Conservation (phyloP, 495 filamentous ascomycete species). For the Diplogelasinospora grovesii region DNA sequence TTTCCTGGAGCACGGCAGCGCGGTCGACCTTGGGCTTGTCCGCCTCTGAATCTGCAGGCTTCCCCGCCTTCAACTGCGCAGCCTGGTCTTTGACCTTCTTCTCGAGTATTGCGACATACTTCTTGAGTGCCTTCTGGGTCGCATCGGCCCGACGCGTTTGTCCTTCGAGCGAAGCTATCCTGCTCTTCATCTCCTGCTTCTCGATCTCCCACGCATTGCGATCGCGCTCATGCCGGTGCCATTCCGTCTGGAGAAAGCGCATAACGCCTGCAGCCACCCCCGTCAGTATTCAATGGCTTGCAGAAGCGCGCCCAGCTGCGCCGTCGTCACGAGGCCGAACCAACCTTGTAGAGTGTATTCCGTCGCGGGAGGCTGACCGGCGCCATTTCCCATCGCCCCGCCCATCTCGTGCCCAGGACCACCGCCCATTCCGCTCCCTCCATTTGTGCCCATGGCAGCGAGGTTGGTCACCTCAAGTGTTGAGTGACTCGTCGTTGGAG, state of each 20-base stretch:
- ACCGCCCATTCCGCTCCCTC: constrained; percentile 51
- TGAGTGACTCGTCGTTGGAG: constrained; percentile 2
- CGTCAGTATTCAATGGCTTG: constrained; percentile 9
- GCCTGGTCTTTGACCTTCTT: constrained; percentile 74
- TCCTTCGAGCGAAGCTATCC: constrained; percentile 93
- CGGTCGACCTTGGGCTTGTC: constrained; percentile 39
- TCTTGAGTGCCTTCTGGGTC: constrained; percentile 77
- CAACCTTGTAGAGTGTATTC: constrained; percentile 96
- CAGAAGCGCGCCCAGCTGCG: not conserved
- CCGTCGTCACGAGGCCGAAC: constrained; percentile 11
- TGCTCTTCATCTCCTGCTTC: constrained; percentile 96
- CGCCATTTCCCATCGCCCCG: constrained; percentile 35
- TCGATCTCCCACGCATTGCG: constrained; percentile 99
- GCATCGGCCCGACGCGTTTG: constrained; percentile 77
- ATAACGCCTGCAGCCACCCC: constrained; percentile 67
- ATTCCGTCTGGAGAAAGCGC: constrained; percentile 98
- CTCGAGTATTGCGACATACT: constrained; percentile 87
- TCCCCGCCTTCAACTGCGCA: constrained; percentile 34
- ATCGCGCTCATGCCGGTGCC: constrained; percentile 96
- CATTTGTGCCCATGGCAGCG: constrained; percentile 58
- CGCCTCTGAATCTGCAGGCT: constrained; percentile 9
- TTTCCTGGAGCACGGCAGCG: constrained; percentile 39
- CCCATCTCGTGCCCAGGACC: constrained; percentile 38
- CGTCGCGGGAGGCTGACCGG: constrained; percentile 70
- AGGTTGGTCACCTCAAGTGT: constrained; percentile 55